phyloP scores from a whole-genome alignment of 179 eudicot species.

The Dionaea muscipula region DNA sequence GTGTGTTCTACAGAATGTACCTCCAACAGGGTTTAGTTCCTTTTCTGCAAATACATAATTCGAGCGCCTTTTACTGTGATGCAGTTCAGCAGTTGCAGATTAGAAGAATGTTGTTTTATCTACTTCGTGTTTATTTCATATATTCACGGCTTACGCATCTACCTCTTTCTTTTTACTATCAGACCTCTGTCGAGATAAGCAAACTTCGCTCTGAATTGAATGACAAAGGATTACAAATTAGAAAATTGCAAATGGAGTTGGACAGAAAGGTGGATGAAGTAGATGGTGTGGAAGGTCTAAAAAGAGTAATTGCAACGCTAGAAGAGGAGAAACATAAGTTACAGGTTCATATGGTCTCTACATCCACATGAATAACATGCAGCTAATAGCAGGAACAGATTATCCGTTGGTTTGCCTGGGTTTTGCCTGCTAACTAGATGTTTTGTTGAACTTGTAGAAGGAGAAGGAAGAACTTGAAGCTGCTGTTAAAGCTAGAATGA shows the following conservation, averaged over 20 bases:
- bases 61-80: no score
- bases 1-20: no score
- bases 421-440: background rate
- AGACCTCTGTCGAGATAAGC: constrained; percentile 41
- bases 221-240: constrained; percentile 47
- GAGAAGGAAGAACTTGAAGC: constrained; percentile 59
- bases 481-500: constrained; percentile 31
- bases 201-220: constrained; percentile 45
- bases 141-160: constrained; percentile 4
- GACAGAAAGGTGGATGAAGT: constrained; percentile 32
- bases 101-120: no score
- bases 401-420: background rate
- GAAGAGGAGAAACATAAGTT: constrained; percentile 58
- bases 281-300: constrained; percentile 35
- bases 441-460: constrained; percentile 23
- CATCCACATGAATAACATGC: constrained; percentile 8
- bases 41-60: no score
- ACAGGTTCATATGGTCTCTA: constrained; percentile 36
- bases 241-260: constrained; percentile 51
- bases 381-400: background rate
- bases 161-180: constrained; percentile 7
- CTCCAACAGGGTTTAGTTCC: no score
- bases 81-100: no score
- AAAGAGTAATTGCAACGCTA: constrained; percentile 36
- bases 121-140: background rate